phyloP scores from a whole-genome alignment of 2,329 filamentous ascomycete species.

The Madurella mycetomatis region DNA sequence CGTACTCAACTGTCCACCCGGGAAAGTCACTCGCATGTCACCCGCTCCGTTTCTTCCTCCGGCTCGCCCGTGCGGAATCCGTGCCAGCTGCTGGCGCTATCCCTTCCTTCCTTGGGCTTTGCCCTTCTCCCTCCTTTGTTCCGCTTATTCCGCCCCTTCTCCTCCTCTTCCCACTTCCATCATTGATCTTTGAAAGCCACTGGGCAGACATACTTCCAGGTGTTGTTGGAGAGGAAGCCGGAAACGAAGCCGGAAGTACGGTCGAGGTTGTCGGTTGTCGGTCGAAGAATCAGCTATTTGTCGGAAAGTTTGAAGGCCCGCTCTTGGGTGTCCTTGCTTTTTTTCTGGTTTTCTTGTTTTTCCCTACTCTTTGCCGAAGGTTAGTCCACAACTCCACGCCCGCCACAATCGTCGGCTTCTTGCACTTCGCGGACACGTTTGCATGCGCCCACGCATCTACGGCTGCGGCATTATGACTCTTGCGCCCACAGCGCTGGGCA shows the following conservation, averaged over 20 bases:
- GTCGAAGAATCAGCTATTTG: slow-evolving; percentile 13
- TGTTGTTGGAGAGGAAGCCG: slow-evolving; percentile 30
- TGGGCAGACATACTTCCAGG: slow-evolving; percentile 21
- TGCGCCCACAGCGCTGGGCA: neutral
- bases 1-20: neutral
- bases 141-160: slow-evolving; percentile 22
- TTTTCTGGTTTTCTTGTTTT: slow-evolving; percentile 5
- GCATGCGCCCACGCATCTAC: slow-evolving; percentile 9
- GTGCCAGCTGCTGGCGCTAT: slow-evolving; percentile 18
- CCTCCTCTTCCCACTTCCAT: slow-evolving; percentile 19
- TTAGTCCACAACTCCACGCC: slow-evolving; percentile 14
- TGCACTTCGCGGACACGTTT: slow-evolving; percentile 13
- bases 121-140: slow-evolving; percentile 19
- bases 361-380: slow-evolving; percentile 11
- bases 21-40: slow-evolving; percentile 17
- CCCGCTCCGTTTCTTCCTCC: slow-evolving; percentile 11
- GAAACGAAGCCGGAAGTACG: slow-evolving; percentile 23
- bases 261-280: slow-evolving; percentile 20
- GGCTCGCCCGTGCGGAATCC: slow-evolving; percentile 12
- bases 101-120: slow-evolving; percentile 21
- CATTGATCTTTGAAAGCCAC: slow-evolving; percentile 23
- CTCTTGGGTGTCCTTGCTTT: slow-evolving; percentile 2
- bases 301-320: neutral
- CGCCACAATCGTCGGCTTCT: neutral
- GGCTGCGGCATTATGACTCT: neutral